Evolutionary conservation across 331 rosid genomes (phyloP), one percentile per base, ranked within the genome.

Genomic region (Arachis monticola): DNA sequence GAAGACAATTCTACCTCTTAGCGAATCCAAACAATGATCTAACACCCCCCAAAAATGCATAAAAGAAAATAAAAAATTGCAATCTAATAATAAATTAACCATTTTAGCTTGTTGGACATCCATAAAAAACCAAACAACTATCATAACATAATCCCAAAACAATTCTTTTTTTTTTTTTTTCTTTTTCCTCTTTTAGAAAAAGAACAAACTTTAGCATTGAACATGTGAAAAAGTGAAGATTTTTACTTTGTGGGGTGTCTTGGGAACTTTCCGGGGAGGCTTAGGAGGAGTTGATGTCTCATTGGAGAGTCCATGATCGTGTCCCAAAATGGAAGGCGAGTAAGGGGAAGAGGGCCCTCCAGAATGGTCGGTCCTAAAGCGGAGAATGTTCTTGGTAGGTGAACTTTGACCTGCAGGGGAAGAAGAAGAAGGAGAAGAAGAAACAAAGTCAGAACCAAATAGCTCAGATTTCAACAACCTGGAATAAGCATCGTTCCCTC

Each of bases 261-360:
- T 94, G 66, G 96, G 97, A 5, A 94, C 97, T 76, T 94, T 94
- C n/a, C 99, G 80, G 2, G 99, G 97, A 10, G 99, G 97, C 87
- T 92, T 94, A 0, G 97, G 99, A 69, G 99, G 99, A 2, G 97
- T 88, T 0, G 90, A 87, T 66, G 78, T 63, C 64, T 92, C 96
- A 0, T 84, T 80, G 45, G 87, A 75, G 47, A 90, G 70, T 1
- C 79, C 85, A 60, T 75, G 72, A 22, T 90, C 91, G 4, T 86
- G 89, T 0, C 93, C 77, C 7, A 94, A 80, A 10, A 87, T 63
- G 0, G 97, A 94, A 6, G 97, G 97, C 0, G 99, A 94, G 59
- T 72, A 92, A 0, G 97, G 99, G 0, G 99, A 94, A 50, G 84
- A 85, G 0, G 99, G 99, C 6, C 48, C 48, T 1, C 86, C 86